These are phyloP conservation scores for Podospora sp. DNA, from an alignment of 495 filamentous ascomycete genomes.

Conservation along the genomic window DNA sequence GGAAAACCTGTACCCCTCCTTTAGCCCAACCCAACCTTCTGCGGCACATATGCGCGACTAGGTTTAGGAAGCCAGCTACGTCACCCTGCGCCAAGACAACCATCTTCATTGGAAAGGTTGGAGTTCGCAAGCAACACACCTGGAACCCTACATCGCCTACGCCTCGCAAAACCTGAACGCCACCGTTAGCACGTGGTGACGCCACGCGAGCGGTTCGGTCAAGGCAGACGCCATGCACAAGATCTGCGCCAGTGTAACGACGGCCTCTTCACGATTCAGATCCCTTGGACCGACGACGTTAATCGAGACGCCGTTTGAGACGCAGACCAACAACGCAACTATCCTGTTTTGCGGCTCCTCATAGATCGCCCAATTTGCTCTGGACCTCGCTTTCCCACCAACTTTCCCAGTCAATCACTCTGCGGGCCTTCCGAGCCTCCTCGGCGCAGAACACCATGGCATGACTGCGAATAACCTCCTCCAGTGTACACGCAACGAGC, in stretches of 20 bases:
- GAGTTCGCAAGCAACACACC: not conserved
- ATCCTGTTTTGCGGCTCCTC: not conserved
- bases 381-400: constrained; percentile 74
- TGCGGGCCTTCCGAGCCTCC: constrained; percentile 70
- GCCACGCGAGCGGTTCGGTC: no score
- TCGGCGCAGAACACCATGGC: constrained; percentile 94
- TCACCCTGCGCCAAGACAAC: not conserved
- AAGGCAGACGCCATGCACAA: not conserved
- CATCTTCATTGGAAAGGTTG: not conserved
- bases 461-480: constrained; percentile 86
- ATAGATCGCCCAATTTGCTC: constrained; percentile 19
- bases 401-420: constrained; percentile 71
- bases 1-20: no score
- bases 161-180: not conserved
- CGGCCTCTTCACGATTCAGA: not conserved
- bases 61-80: not conserved
- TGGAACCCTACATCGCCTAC: not conserved
- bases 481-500: constrained; percentile 77
- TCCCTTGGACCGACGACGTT: not conserved
- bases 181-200: not conserved
- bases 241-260: not conserved
- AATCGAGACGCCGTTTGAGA: no score
- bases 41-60: not conserved
- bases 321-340: not conserved
- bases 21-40: no score